Evolutionary conservation across 139 green algal genomes (phyloP).

Genomic region (Nannochloris sp.): DNA sequence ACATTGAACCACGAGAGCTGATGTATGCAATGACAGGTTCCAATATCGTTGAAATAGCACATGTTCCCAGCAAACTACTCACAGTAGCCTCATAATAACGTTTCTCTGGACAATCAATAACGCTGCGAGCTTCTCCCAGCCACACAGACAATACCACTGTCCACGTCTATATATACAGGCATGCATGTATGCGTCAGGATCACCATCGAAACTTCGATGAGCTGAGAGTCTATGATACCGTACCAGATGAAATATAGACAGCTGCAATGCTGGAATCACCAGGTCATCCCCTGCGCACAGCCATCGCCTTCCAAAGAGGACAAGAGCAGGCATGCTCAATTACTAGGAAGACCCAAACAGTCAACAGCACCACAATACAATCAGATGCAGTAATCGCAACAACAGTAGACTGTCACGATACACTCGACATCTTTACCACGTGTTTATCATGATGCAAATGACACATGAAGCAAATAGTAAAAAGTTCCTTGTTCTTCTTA

Average conservation of each 20-base stretch:
- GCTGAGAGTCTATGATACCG: background rate
- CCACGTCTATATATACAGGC: slow-evolving; percentile 18
- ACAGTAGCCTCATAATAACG: slow-evolving; percentile 19
- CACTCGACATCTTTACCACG: no score
- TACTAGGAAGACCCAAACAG: background rate
- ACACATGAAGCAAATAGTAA: no score
- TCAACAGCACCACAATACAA: background rate
- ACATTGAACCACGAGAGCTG: slow-evolving; percentile 31
- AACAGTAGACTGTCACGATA: no score
- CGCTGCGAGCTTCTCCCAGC: slow-evolving; percentile 10
- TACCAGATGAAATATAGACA: slow-evolving; percentile 28
- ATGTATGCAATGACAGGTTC: slow-evolving; percentile 14
- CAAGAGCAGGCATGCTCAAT: slow-evolving; percentile 36
- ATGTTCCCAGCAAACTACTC: slow-evolving; percentile 23
- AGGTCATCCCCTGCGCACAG: slow-evolving; percentile 34
- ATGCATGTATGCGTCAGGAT: background rate
- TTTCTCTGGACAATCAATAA: slow-evolving; percentile 13
- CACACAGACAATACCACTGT: slow-evolving; percentile 18
- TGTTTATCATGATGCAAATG: no score
- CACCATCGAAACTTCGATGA: background rate
- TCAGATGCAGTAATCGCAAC: no score
- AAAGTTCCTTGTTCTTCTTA: no score
- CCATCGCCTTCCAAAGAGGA: slow-evolving; percentile 38
- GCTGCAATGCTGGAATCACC: slow-evolving; percentile 10
- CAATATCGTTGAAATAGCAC: slow-evolving; percentile 13